These are phyloP conservation scores for Ustilago xerochloae DNA, from an alignment of 1,284 basidiomycete species.

Conservation along the genomic window DNA sequence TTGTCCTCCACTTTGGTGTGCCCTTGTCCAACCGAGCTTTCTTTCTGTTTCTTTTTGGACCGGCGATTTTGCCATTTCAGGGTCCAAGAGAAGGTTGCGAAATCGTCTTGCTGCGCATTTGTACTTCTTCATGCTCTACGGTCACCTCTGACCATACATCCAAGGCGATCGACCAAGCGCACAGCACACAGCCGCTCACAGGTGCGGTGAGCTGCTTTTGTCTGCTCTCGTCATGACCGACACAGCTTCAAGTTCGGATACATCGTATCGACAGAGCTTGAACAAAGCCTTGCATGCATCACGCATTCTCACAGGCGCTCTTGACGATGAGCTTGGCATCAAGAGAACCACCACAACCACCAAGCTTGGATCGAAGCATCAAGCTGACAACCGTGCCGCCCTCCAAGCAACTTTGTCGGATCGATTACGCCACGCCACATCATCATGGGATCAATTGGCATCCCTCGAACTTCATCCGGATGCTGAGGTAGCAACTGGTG, in stretches of 20 bases:
- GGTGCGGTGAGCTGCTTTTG: background rate
- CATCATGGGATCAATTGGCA: slow-evolving; percentile 17
- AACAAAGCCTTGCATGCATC: slow-evolving; percentile 29
- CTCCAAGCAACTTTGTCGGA: slow-evolving; percentile 26
- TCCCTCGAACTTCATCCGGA: slow-evolving; percentile 12
- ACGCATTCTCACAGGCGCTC: slow-evolving; percentile 33
- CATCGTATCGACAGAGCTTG: slow-evolving; percentile 38
- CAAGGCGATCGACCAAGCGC: no score
- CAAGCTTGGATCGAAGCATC: slow-evolving; percentile 28
- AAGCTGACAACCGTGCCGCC: slow-evolving; percentile 10
- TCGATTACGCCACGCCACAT: slow-evolving; percentile 9
- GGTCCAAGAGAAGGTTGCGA: background rate
- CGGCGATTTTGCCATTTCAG: background rate
- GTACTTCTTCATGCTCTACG: background rate
- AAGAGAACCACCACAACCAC: slow-evolving; percentile 22
- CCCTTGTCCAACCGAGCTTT: background rate
- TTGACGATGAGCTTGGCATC: slow-evolving; percentile 38
- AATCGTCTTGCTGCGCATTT: background rate
- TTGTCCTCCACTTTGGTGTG: background rate
- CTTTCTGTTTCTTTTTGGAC: background rate
- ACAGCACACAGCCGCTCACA: background rate
- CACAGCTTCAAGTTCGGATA: slow-evolving; percentile 17
- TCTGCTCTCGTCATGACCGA: slow-evolving; percentile 16
- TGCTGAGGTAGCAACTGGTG: slow-evolving; percentile 30
- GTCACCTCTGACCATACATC: background rate